These are phyloP conservation scores for Phytophthora multivora DNA, from an alignment of 352 stramenopile genomes.

Conservation along the genomic window DNA sequence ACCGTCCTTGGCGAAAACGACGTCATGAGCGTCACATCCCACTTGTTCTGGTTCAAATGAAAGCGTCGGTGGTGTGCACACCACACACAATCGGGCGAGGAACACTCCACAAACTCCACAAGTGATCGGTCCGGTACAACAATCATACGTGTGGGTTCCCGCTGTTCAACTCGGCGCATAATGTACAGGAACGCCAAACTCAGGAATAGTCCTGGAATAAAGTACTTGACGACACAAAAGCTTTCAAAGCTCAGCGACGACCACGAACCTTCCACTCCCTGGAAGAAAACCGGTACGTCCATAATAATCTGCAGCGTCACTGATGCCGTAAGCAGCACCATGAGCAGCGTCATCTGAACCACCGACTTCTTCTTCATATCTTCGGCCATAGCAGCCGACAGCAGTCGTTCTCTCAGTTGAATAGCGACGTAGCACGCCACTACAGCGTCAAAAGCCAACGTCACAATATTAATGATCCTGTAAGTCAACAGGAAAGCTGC, in stretches of 20 bases:
- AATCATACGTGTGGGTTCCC: conserved; percentile 52
- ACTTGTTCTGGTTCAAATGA: conserved; percentile 63
- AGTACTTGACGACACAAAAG: conserved; percentile 62
- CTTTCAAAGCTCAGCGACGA: conserved; percentile 35
- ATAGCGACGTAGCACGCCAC: conserved; percentile 49
- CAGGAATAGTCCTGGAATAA: conserved; percentile 54
- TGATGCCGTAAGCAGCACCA: conserved; percentile 45
- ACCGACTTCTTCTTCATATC: conserved; percentile 81
- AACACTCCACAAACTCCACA: conserved; percentile 78
- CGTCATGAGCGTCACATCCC: conserved; percentile 62
- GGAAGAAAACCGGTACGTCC: conserved; percentile 50
- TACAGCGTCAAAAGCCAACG: conserved; percentile 48
- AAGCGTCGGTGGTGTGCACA: conserved; percentile 73
- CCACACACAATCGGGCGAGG: conserved; percentile 69
- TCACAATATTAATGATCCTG: conserved; percentile 50
- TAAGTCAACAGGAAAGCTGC: conserved; percentile 38
- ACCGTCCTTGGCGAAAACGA: conserved; percentile 60
- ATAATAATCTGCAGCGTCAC: conserved; percentile 58
- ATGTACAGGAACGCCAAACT: conserved; percentile 73
- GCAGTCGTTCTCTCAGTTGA: conserved; percentile 49
- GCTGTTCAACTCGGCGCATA: conserved; percentile 74
- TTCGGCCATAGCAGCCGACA: conserved; percentile 69
- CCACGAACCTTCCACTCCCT: conserved; percentile 31
- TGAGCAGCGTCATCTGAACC: conserved; percentile 70
- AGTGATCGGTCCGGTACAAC: conserved; percentile 55